Evolutionary conservation across 2,329 filamentous ascomycete genomes (phyloP).

Genomic region (Penicillium janthinellum): DNA sequence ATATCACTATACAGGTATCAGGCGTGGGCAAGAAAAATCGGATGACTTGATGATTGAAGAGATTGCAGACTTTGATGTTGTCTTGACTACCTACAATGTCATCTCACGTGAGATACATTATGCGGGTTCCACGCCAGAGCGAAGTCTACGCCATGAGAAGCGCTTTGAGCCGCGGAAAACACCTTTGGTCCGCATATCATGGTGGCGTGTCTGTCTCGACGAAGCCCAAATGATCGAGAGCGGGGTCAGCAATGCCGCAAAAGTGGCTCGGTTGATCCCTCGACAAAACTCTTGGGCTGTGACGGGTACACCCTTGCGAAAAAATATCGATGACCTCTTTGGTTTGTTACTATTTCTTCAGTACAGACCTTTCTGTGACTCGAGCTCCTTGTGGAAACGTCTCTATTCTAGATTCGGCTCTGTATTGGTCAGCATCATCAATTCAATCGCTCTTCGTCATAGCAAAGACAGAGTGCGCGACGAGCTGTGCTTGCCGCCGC

Average conservation of each 20-base stretch:
- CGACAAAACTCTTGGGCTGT: conserved; percentile 89
- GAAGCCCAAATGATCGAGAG: conserved; percentile 89
- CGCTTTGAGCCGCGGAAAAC: conserved; percentile 69
- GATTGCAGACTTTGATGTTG: conserved; percentile 56
- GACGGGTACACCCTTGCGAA: conserved; percentile 85
- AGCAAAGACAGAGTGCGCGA: conserved; percentile 78
- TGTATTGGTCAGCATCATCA: conserved; percentile 70
- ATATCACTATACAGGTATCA: conserved; percentile 60
- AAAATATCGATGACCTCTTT: conserved; percentile 74
- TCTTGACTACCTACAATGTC: conserved; percentile 66
- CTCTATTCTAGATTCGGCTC: conserved; percentile 63
- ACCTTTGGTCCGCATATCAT: conserved; percentile 76
- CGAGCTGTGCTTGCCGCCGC: conserved; percentile 76
- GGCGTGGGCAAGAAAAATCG: conserved; percentile 35
- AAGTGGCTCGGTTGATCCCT: conserved; percentile 76
- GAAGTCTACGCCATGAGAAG: conserved; percentile 66
- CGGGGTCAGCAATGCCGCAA: conserved; percentile 79
- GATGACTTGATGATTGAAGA: conserved; percentile 49
- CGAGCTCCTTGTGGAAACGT: conserved; percentile 66
- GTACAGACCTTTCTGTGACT: conserved; percentile 73
- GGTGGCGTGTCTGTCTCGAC: conserved; percentile 79
- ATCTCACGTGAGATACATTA: conserved; percentile 81
- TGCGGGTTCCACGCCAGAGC: conserved; percentile 68
- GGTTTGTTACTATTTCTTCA: conserved; percentile 80
- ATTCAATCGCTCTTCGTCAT: conserved; percentile 74